Evolutionary conservation across 106 monocot genomes (phyloP).

Genomic region (Dendrobium huoshanense): DNA sequence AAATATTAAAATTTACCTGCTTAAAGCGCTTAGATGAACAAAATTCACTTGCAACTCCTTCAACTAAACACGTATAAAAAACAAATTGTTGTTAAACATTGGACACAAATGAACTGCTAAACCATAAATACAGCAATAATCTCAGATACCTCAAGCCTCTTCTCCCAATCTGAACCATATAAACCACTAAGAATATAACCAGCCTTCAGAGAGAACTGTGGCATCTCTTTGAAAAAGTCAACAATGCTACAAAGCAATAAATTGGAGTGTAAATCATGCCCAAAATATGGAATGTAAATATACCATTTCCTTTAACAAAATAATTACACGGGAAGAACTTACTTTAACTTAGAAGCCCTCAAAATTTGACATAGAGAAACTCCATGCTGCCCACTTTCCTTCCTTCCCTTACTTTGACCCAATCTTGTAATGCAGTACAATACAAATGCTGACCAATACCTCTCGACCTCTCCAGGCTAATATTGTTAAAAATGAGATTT

Average conservation of each 20-base stretch:
- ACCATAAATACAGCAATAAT: background rate
- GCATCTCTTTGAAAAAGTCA: constrained; percentile 92
- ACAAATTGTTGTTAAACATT: constrained; percentile 4
- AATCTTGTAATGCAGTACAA: constrained; percentile 69
- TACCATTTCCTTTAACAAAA: background rate
- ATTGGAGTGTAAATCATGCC: background rate
- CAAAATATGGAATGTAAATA: background rate
- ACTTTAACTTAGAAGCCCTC: constrained; percentile 70
- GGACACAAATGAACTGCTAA: background rate
- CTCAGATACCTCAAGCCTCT: constrained; percentile 64
- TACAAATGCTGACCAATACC: constrained; percentile 73
- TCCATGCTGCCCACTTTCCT: constrained; percentile 32
- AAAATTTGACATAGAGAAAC: constrained; percentile 63
- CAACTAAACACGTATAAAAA: constrained; percentile 23
- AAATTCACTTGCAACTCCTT: constrained; percentile 82
- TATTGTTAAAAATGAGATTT: background rate
- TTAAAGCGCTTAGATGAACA: constrained; percentile 73
- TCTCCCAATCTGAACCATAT: constrained; percentile 90
- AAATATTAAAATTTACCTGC: constrained; percentile 35
- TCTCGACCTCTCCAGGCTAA: constrained; percentile 84
- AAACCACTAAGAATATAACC: constrained; percentile 48
- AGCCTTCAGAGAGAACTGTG: constrained; percentile 75
- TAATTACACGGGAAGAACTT: constrained; percentile 1
- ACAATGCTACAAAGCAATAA: constrained; percentile 35
- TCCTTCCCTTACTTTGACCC: constrained; percentile 20